phyloP scores from a whole-genome alignment of 257 asterid genomes.

The Solanum lycopersicoides region DNA sequence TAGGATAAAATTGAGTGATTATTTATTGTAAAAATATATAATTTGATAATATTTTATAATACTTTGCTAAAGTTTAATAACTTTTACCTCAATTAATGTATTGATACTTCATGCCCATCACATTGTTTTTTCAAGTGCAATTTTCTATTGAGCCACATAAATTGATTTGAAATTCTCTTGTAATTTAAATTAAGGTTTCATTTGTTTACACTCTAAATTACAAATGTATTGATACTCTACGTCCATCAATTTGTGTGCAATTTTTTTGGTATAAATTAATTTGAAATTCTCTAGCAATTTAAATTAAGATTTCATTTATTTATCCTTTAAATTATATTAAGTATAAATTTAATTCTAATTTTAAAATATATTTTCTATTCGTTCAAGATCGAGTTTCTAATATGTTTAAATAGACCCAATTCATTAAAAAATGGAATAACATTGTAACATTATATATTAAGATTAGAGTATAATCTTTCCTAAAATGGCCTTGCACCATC shows the following conservation, averaged over 20 bases:
- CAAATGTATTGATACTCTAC: too few relatives aligned
- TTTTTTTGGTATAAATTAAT: too few relatives aligned
- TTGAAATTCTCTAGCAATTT: too few relatives aligned
- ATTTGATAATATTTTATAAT: background rate
- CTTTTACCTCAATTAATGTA: background rate
- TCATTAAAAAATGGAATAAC: background rate
- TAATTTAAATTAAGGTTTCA: background rate
- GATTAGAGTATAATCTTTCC: background rate
- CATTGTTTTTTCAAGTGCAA: background rate
- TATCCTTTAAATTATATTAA: too few relatives aligned
- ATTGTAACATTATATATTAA: background rate
- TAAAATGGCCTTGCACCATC: background rate
- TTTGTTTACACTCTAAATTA: too few relatives aligned
- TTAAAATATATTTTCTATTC: background rate
- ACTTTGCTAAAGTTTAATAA: background rate
- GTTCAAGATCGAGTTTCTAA: background rate
- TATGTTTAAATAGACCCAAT: background rate
- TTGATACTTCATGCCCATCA: background rate
- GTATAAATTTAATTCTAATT: background rate
- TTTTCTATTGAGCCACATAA: background rate
- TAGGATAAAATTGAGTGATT: background rate
- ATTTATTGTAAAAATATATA: background rate
- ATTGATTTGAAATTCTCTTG: background rate
- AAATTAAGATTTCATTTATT: too few relatives aligned
- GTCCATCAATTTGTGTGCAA: too few relatives aligned